Base-by-base conservation (phyloP, 768 basidiomycete species). In the Lactarius quietus region DNA sequence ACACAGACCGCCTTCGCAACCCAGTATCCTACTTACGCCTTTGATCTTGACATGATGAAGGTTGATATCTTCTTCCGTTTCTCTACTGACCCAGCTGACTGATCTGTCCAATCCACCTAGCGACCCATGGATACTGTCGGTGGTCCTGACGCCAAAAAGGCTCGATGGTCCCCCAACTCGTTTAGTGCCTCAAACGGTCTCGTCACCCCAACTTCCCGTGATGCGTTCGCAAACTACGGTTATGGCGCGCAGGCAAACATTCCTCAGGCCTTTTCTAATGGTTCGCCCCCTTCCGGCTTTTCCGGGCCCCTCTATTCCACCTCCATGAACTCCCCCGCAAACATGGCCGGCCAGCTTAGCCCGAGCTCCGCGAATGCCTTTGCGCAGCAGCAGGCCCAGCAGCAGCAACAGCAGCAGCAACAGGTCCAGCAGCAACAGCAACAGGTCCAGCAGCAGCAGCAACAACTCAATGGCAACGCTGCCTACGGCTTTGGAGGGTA, bases 1-100 rank as follows among this genome's bases (percentile, higher is more conserved):
- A 72, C 83, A 61, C 88, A 90, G 77, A 80, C 88, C 75, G 82
- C 82, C 57, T 90, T 89, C 75, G 84, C 85, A 67, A 76, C 79
- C 61, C 88, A 86, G 72, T 91, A 92, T 75, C 82, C 83, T 68
- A 75, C 82, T 68, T 92, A 89, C 83, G 79, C 77, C 64, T 89
- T 92, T 79, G 90, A 92, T 74, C 80, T 92, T 84, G 90, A 93
- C 78, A 92, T 93, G 90, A 92, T 92, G 90, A 93, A 93, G 89
- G 91, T 88, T 39, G 18, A 80, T 75, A 10, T 52, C 10, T 38
- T 36, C 38, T 57, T 41, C 39, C 55, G 48, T 57, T 67, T 57
- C 15, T 43, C 54, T 57, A 62, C 55, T 23, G n/a, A 62, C 28
- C 20, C 20, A 28, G 9, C 9, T 29, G 8, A 15, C 17, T 14